These are phyloP conservation scores for Exserohilum rostratum DNA, from an alignment of 2,329 filamentous ascomycete genomes.

Conservation along the genomic window DNA sequence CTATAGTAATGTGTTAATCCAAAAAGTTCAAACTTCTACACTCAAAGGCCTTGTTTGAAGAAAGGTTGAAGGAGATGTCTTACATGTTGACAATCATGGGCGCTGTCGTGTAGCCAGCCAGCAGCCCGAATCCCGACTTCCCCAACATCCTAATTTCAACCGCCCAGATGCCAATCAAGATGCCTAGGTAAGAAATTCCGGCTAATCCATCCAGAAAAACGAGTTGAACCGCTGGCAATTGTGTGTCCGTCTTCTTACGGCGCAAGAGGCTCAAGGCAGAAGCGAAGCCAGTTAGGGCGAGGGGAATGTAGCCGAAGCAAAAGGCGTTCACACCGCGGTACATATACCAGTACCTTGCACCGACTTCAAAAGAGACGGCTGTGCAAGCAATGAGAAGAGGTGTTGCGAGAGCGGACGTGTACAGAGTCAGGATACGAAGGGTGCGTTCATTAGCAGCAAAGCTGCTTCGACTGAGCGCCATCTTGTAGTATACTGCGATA, in stretches of 20 bases:
- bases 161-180: conserved; percentile 22
- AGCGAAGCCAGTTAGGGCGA: conserved; percentile 16
- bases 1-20: conserved; percentile 5
- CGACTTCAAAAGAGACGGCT: conserved; percentile 9
- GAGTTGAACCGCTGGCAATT: conserved; percentile 2
- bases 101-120: conserved; percentile 23
- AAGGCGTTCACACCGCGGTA: conserved; percentile 9
- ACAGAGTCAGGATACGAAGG: conserved; percentile 15
- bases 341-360: background rate
- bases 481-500: background rate
- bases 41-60: background rate
- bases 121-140: conserved; percentile 10
- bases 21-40: background rate
- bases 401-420: conserved; percentile 13
- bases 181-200: conserved; percentile 8
- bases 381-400: conserved; percentile 22
- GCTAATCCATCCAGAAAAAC: conserved; percentile 14
- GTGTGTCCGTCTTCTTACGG: conserved; percentile 5
- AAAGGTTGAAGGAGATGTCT: background rate
- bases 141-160: conserved; percentile 9
- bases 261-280: conserved; percentile 5
- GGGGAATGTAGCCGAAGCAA: conserved; percentile 24
- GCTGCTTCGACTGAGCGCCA: background rate
- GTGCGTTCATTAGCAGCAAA: conserved; percentile 10
- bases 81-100: conserved; percentile 32